Conservation (phyloP, 805 yeast genomes). For the Lachancea dasiensis region DNA sequence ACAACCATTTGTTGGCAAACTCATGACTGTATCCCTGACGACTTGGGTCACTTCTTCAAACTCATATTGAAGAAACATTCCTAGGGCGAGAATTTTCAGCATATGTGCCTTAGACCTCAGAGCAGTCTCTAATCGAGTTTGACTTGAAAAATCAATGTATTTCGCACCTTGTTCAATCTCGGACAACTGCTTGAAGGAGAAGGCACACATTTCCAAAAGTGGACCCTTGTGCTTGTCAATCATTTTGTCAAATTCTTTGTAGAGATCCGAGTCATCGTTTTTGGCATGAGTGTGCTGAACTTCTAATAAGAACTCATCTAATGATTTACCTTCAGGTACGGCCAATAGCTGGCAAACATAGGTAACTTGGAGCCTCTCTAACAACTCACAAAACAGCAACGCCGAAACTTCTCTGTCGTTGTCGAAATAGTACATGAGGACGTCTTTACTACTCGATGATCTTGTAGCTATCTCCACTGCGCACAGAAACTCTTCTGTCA, state of each 20-base stretch:
- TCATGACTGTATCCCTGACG: slow-evolving; percentile 42
- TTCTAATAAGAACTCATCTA: slow-evolving; percentile 12
- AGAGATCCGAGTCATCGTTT: slow-evolving; percentile 22
- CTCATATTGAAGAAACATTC: slow-evolving; percentile 39
- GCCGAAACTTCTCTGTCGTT: slow-evolving; percentile 26
- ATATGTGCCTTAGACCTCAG: slow-evolving; percentile 49
- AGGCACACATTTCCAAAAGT: slow-evolving; percentile 14
- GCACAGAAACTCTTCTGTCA: slow-evolving; percentile 13
- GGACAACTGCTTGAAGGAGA: slow-evolving; percentile 19
- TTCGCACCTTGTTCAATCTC: slow-evolving; percentile 51
- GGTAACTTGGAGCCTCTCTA: slow-evolving; percentile 22
- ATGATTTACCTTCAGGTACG: slow-evolving; percentile 5
- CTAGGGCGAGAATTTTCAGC: slow-evolving; percentile 50
- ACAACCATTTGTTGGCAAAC: slow-evolving; percentile 44
- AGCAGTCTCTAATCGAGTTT: slow-evolving; percentile 43
- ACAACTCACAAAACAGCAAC: slow-evolving; percentile 17
- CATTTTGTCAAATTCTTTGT: slow-evolving; percentile 32
- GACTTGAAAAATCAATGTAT: slow-evolving; percentile 48
- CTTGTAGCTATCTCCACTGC: slow-evolving; percentile 15
- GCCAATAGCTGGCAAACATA: slow-evolving; percentile 14
- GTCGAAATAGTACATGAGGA: slow-evolving; percentile 28
- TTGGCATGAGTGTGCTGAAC: slow-evolving; percentile 9
- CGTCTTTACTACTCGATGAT: slow-evolving; percentile 20
- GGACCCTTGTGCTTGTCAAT: slow-evolving; percentile 30
- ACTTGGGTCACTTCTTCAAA: slow-evolving; percentile 39